Conservation (phyloP, 768 basidiomycete genomes). For the Boletus reticulatus region DNA sequence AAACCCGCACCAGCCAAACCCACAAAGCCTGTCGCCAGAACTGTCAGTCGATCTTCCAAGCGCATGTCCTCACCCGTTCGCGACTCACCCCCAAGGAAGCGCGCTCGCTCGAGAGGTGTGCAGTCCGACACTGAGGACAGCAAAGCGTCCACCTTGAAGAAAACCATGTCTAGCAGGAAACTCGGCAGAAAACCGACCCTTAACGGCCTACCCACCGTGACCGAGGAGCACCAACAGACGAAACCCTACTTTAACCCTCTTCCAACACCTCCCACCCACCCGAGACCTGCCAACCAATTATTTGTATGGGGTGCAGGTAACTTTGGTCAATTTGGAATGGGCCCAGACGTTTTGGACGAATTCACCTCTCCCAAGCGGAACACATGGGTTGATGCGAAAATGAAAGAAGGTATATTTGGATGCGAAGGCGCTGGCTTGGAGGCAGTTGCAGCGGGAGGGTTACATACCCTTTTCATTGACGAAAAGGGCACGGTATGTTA, state of each 20-base stretch:
- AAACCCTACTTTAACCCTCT: constrained; percentile 67
- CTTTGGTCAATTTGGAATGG: constrained; percentile 95
- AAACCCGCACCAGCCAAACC: constrained; percentile 37
- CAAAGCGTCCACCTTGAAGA: constrained; percentile 26
- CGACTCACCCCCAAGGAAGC: constrained; percentile 47
- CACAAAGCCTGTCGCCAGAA: constrained; percentile 28
- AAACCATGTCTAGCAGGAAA: constrained; percentile 24
- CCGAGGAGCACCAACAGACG: constrained; percentile 37
- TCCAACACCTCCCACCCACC: constrained; percentile 53
- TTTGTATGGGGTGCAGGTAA: constrained; percentile 93
- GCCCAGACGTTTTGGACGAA: constrained; percentile 69
- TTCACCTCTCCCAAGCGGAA: constrained; percentile 75
- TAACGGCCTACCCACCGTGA: constrained; percentile 27
- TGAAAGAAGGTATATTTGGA: constrained; percentile 69
- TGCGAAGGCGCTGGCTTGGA: constrained; percentile 78
- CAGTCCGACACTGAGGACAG: constrained; percentile 45
- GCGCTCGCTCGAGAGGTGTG: constrained; percentile 36
- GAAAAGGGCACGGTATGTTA: constrained; percentile 82
- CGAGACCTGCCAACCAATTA: constrained; percentile 66
- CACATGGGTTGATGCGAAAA: constrained; percentile 72
- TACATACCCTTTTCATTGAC: constrained; percentile 88
- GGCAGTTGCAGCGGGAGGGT: constrained; percentile 75
- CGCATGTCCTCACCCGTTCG: constrained; percentile 50
- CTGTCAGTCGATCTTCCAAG: constrained; percentile 36
- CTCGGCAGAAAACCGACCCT: constrained; percentile 30